Conservation (phyloP, 2,329 filamentous ascomycete species). For the Cercospora sesami region DNA sequence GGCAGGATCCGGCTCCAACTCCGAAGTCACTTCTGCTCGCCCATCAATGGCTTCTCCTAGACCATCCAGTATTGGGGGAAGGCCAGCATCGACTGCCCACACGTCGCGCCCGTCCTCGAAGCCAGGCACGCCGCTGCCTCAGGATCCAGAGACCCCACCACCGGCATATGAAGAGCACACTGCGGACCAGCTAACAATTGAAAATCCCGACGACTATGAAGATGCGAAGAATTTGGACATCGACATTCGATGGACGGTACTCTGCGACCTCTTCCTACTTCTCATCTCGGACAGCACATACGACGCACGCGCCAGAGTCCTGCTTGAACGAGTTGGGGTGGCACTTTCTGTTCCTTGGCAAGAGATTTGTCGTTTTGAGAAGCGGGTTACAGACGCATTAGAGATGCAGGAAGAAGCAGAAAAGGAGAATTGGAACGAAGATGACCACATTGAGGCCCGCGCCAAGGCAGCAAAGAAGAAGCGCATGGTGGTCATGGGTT, state of each 20-base stretch:
- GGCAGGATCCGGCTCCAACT: constrained; percentile 21
- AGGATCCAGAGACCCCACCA: constrained; percentile 35
- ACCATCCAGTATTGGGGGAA: constrained; percentile 26
- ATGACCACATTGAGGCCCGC: constrained; percentile 85
- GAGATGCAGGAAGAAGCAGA: constrained; percentile 96
- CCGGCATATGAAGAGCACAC: constrained; percentile 61
- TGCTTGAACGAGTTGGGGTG: constrained; percentile 79
- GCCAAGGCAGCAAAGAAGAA: constrained; percentile 78
- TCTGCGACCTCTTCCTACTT: constrained; percentile 92
- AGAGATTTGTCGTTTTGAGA: constrained; percentile 95
- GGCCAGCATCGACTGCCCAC: constrained; percentile 23
- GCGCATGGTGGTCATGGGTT: constrained; percentile 90
- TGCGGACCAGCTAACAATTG: constrained; percentile 74
- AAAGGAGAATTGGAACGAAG: constrained; percentile 97
- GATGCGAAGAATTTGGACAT: constrained; percentile 85
- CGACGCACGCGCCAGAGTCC: constrained; percentile 78
- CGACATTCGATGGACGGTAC: constrained; percentile 92
- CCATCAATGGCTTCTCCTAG: constrained; percentile 32
- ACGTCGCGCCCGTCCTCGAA: constrained; percentile 19
- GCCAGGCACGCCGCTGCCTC: constrained; percentile 41
- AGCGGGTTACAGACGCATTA: constrained; percentile 90
- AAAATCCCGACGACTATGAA: constrained; percentile 78
- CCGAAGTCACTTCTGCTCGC: constrained; percentile 37
- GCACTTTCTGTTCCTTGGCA: constrained; percentile 82
- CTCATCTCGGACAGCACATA: constrained; percentile 96